Evolutionary conservation across 306 rosid genomes (phyloP).

Genomic region (Medicago ruthenica): DNA sequence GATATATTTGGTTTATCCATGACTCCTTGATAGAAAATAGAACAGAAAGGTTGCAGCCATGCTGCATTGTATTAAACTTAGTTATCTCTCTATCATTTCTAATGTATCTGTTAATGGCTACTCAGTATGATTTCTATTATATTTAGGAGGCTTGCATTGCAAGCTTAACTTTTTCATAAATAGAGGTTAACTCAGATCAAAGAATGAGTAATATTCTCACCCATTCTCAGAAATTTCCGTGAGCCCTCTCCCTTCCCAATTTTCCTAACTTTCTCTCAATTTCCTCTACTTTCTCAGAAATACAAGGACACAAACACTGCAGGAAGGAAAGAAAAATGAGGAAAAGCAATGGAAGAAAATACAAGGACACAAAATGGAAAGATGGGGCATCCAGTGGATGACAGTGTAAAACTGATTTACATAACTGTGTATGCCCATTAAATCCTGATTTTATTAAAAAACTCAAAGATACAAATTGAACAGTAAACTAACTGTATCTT

Average conservation of each 20-base stretch:
- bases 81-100: not conserved
- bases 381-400: not conserved
- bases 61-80: not conserved
- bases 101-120: not conserved
- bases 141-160: not conserved
- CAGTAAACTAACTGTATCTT: not conserved
- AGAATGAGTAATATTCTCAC: not conserved
- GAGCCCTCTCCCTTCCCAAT: not conserved
- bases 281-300: not conserved
- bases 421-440: not conserved
- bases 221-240: not conserved
- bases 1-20: not conserved
- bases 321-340: not conserved
- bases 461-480: not conserved
- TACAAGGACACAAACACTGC: not conserved
- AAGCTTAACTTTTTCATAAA: not conserved
- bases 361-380: not conserved
- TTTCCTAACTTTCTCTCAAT: constrained; percentile 1
- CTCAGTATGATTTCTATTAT: too few species aligned
- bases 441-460: not conserved
- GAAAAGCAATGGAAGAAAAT: not conserved
- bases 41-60: not conserved
- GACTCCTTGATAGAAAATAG: not conserved
- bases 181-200: not conserved
- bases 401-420: constrained; percentile 4